Evolutionary conservation across 768 basidiomycete species (phyloP), one percentile per base, ranked within the genome.

Genomic region (Phaffia australis): DNA sequence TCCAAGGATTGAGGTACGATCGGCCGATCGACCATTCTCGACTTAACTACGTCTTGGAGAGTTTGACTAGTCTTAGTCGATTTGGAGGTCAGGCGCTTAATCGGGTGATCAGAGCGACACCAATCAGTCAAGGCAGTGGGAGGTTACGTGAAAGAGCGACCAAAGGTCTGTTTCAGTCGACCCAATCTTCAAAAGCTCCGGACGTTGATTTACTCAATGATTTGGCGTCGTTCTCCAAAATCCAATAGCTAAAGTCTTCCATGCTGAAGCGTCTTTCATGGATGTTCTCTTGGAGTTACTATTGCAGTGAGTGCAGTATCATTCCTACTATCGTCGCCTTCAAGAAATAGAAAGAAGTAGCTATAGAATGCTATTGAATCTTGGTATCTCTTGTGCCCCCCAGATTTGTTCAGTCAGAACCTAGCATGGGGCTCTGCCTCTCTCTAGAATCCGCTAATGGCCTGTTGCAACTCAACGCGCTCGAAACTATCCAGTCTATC

Each of bases 401-500:
- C 66, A 93, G 89, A 51, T 85, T 85, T 68, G 76, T 92, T 30
- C 86, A 85, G 71, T 86, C 88, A 5, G 90, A 93, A 72, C 87
- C 90, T 1, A 82, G 79, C 60, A 74, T 78, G 5, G 71, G 76
- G 8, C 77, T 81, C 52, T 73, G 75, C 14, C 64, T 77, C 0
- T 79, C 79, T 3, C 86, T 90, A 84, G 79, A 79, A 25, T 78
- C 84, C 4, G 76, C 81, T 64, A 91, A 89, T 72, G 74, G 78
- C 3, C 76, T 77, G 2, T 82, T 89, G 51, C 91, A 97, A 70
- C 85, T 86, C 1, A 81, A 83, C 6, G 80, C 85, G 11, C 79
- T 91, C 51, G 91, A 95, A 65, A 78, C 95, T 3, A 79, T 99
- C 7, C 92, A 97, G 72, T 81, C 84, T 2, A 79, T 97, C 32